A percentile compares a stretch with the other conserved stretches of the same genome.
These are phyloP conservation scores for Chrysosporium queenslandicum DNA, from an alignment of 2,329 filamentous ascomycete species.

Conservation along the genomic window DNA sequence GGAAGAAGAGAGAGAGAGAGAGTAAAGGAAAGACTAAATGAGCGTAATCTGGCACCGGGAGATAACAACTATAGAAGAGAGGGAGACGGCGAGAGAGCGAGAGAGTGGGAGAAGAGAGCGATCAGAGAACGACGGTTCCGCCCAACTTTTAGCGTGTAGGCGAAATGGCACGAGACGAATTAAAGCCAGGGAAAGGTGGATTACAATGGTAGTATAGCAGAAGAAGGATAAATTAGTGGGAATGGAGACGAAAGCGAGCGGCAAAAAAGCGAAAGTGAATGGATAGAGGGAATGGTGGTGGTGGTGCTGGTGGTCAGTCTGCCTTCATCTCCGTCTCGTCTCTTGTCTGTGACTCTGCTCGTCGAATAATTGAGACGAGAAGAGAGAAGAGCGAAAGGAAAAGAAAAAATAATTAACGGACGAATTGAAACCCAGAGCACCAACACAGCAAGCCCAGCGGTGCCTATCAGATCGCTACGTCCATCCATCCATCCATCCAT, in stretches of 20 bases:
- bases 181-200: constrained; percentile 6
- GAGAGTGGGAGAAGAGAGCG: constrained; percentile 11
- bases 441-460: not conserved
- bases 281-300: not conserved
- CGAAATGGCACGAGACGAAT: constrained; percentile 6
- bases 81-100: too few species aligned
- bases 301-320: not conserved
- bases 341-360: not conserved
- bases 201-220: too few species aligned
- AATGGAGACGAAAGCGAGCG: not conserved
- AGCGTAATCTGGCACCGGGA: constrained; percentile 2
- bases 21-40: constrained; percentile 25
- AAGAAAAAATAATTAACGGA: not conserved
- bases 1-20: too few species aligned
- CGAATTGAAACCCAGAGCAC: not conserved
- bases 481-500: too few species aligned
- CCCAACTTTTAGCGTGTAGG: constrained; percentile 1
- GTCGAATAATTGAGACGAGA: not conserved
- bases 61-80: constrained; percentile 1
- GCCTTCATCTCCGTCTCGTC: too few species aligned
- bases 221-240: not conserved
- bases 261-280: not conserved
- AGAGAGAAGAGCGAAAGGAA: constrained; percentile 13
- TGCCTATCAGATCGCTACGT: constrained; percentile 12
- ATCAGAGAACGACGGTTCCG: constrained; percentile 1